Base-by-base conservation (phyloP, 148 eudicot species). In the Heliamphora exappendiculata region DNA sequence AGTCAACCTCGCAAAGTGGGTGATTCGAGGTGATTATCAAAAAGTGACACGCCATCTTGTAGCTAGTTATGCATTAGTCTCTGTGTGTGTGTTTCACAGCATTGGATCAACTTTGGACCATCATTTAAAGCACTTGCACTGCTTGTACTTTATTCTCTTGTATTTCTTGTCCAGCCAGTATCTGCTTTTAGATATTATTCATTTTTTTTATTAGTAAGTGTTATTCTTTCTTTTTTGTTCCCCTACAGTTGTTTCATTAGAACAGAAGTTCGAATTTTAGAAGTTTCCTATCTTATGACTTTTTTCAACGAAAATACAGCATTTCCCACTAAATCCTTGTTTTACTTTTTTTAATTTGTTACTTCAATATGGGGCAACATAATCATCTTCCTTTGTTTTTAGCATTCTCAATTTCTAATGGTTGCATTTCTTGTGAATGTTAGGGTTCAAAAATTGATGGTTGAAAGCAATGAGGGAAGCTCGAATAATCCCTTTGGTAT, bases 1-100 rank as follows among this genome's bases (percentile, higher is more conserved):
- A 90, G 86, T 82, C 92, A 79, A 64, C 77, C 88, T 36, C 81
- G 50, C 47, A 88, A 83, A 85, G 78, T 76, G 33, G 65, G 58
- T 77, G 63, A 80, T 68, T 75, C 78, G 54, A 92, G 96, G 98
- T 91, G 64, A 78, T 17, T 77, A 26, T 78, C 75, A 7, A 42
- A 36, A 42, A 10, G 19, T 53, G 9, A 20, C 22, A 4, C 3
- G 22, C 57, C 12, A 44, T 49, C 33, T 33, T 10, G 0, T 16
- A 22, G 63, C 13, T 3, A 6, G 3, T 4, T 20, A 20, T 5
- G 11, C 22, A 57, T 57, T 6, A 57, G 10, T 57, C 24, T 6
- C 31, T 24, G 22, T 57, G 5, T 37, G 4, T 67, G 71, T 37
- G 26, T 47, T 24, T 28, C 55, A 45, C 6, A 11, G 9, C 9